Base-by-base conservation (phyloP, 2,329 filamentous ascomycete genomes). In the Xylaria sp. region DNA sequence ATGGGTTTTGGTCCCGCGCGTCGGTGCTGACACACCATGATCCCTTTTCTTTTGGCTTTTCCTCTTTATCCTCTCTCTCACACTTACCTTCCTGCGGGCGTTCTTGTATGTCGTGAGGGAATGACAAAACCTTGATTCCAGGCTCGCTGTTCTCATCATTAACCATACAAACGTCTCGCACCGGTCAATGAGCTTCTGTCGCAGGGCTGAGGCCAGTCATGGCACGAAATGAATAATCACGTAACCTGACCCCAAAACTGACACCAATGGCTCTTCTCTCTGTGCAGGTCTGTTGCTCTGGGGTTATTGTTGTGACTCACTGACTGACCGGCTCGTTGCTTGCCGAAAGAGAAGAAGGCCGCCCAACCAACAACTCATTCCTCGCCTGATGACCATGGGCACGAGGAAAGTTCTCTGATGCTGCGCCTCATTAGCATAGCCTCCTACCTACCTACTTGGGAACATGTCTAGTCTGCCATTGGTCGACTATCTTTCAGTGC, bases 71-170 rank as follows among this genome's bases (percentile, higher is more conserved):
- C 28, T 59, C 28, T 64, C 45, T 58, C 25, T 60, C 23, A 61
- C 21, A 28, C 40, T 47, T 56, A 47, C 54, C 54, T 64, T 59
- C 3, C 50, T 35, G 42, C 52, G 35, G 63, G 60, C 66, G 49
- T 62, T 64, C 33, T 56, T 66, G 60, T 67, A 64, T 64, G 64
- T 64, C 57, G 54, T 58, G 57, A 58, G 57, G 61, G 43, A 67
- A 67, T 60, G 57, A 55, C 47, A 67, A 57, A 65, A 38, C 17
- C 45, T 43, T 46, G 52, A 33, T 60, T 64, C 49, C 50, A 17
- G 45, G 31, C 35, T 51, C 37, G 21, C 45, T 7, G 21, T 63
- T 51, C 47, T 25, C 23, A 38, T 45, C 40, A n/a, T 12, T 50
- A 40, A 49, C 40, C 6, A 3, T 14, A 15, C 37, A 17, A 17